A percentile compares a stretch with the other conserved stretches of the same genome.
Conservation (phyloP, 2,329 filamentous ascomycete species). For the Scedosporium apiospermum region DNA sequence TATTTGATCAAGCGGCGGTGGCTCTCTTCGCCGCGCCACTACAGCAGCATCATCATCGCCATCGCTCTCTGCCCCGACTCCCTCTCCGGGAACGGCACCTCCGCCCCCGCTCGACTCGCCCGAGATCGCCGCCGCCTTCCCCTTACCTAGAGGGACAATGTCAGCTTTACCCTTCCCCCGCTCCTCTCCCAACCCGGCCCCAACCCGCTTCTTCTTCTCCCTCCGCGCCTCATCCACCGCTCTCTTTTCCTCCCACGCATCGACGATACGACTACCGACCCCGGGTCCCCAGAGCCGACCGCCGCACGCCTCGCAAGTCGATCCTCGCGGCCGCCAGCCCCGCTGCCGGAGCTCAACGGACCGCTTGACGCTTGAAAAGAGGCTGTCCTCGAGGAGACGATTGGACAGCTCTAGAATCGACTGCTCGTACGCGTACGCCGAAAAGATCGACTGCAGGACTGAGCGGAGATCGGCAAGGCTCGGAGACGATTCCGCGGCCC, state of each 20-base stretch:
- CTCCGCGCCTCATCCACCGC: constrained; percentile 35
- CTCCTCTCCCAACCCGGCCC: constrained; percentile 13
- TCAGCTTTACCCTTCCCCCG: constrained; percentile 27
- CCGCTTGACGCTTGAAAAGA: constrained; percentile 74
- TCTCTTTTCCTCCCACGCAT: constrained; percentile 65
- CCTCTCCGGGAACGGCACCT: constrained; percentile 9
- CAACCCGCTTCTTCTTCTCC: constrained; percentile 27
- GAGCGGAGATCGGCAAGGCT: constrained; percentile 78
- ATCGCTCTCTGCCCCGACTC: constrained; percentile 23
- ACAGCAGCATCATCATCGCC: constrained; percentile 22
- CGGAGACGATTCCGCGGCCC: constrained; percentile 72
- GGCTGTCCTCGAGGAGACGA: constrained; percentile 74
- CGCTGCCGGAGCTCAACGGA: constrained; percentile 66
- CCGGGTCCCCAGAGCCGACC: constrained; percentile 83
- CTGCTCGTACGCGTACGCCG: constrained; percentile 91
- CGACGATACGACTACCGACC: constrained; percentile 66
- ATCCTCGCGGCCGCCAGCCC: constrained; percentile 82
- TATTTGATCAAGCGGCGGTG: constrained; percentile 47
- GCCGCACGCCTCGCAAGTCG: constrained; percentile 80
- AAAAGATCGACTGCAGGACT: constrained; percentile 82
- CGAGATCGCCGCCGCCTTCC: constrained; percentile 46
- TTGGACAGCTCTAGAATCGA: constrained; percentile 80
- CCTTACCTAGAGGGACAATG: constrained; percentile 22
- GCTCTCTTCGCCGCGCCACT: constrained; percentile 19
- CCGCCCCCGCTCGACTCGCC: constrained; percentile 19